phyloP scores from a whole-genome alignment of 257 asterid species.

The Plantago elongata region DNA sequence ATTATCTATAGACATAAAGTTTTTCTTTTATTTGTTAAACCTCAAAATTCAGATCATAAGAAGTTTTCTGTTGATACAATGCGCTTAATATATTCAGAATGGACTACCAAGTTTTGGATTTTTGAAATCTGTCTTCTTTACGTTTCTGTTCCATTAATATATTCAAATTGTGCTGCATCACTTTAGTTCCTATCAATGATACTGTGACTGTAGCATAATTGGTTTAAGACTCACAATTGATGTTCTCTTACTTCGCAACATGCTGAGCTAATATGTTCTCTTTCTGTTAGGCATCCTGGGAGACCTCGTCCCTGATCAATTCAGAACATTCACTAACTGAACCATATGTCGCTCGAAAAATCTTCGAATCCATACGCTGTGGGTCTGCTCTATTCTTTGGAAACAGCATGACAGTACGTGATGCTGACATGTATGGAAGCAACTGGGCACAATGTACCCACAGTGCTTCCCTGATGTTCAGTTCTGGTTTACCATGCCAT shows the following conservation, averaged over 20 bases:
- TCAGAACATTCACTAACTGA: slow-evolving; percentile 82
- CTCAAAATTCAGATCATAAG: too few species aligned
- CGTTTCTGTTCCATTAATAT: too few species aligned
- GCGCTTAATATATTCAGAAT: too few species aligned
- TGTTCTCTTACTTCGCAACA: neutral
- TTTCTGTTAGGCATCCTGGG: slow-evolving; percentile 65
- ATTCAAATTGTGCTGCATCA: too few species aligned
- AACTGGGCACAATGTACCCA: slow-evolving; percentile 49
- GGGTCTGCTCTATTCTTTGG: slow-evolving; percentile 88
- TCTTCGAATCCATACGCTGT: slow-evolving; percentile 54
- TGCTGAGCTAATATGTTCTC: slow-evolving; percentile 16
- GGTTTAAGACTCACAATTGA: too few species aligned
- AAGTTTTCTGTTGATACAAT: too few species aligned
- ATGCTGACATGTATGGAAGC: slow-evolving; percentile 85
- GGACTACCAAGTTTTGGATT: too few species aligned
- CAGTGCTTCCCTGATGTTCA: slow-evolving; percentile 33
- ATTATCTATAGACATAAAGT: too few species aligned
- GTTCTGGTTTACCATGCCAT: slow-evolving; percentile 69
- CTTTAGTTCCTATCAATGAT: too few species aligned
- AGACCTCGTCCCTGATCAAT: slow-evolving; percentile 55
- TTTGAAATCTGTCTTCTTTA: too few species aligned
- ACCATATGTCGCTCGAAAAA: slow-evolving; percentile 76
- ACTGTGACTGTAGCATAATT: too few species aligned
- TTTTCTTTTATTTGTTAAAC: too few species aligned
- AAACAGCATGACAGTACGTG: slow-evolving; percentile 99